Evolutionary conservation across 2,329 filamentous ascomycete species (phyloP).

Genomic region (Hypoxylon sp.): DNA sequence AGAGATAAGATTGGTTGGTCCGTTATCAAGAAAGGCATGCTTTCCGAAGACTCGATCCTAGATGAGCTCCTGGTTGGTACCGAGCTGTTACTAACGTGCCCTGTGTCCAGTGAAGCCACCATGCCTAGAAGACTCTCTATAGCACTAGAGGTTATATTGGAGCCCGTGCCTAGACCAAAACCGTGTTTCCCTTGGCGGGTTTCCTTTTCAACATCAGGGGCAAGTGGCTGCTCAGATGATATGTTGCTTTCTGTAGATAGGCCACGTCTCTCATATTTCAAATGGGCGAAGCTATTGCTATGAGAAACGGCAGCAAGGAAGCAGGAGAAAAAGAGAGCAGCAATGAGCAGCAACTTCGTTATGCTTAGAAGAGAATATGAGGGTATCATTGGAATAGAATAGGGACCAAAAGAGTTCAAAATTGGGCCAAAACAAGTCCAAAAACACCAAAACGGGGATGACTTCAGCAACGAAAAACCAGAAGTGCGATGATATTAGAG

Average conservation of each 20-base stretch:
- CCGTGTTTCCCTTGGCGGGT: slow-evolving; percentile 34
- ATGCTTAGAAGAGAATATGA: slow-evolving; percentile 35
- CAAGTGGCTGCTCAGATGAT: slow-evolving; percentile 1
- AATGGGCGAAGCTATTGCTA: slow-evolving; percentile 17
- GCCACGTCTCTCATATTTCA: slow-evolving; percentile 27
- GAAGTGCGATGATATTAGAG: slow-evolving; percentile 36
- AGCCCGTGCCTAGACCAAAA: slow-evolving; percentile 35
- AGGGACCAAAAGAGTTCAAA: slow-evolving; percentile 45
- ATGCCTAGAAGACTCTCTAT: slow-evolving; percentile 38
- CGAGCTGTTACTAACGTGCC: slow-evolving; percentile 39
- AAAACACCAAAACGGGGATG: slow-evolving; percentile 51
- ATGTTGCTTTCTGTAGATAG: slow-evolving; percentile 11
- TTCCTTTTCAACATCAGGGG: not conserved
- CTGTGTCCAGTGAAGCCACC: slow-evolving; percentile 34
- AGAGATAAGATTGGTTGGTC: slow-evolving; percentile 34
- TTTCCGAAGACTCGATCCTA: slow-evolving; percentile 29
- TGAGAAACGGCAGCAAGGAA: slow-evolving; percentile 38
- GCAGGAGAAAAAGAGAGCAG: slow-evolving; percentile 39
- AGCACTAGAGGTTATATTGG: slow-evolving; percentile 34
- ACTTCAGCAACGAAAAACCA: slow-evolving; percentile 34
- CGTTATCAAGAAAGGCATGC: slow-evolving; percentile 41
- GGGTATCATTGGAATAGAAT: slow-evolving; percentile 40
- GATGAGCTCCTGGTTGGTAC: slow-evolving; percentile 31
- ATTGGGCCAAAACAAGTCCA: slow-evolving; percentile 53
- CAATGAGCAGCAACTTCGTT: slow-evolving; percentile 41